Percentiles rank a stretch among this genome's conserved stretches.
phyloP scores from a whole-genome alignment of 306 rosid genomes.

The Quercus parvula region DNA sequence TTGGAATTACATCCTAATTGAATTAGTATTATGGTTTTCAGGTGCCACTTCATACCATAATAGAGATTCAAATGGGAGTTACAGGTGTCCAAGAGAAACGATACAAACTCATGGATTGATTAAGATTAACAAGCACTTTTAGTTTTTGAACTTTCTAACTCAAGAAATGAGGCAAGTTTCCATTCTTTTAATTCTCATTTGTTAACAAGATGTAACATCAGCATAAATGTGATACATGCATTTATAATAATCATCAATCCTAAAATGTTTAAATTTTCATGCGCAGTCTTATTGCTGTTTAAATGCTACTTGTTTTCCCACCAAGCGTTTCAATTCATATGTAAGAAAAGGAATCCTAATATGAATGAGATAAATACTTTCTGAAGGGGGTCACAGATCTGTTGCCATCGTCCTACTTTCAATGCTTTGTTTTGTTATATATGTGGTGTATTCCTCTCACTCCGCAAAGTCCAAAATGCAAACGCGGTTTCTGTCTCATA shows the following conservation, averaged over 20 bases:
- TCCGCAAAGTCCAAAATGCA: too few species aligned
- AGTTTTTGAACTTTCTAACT: conserved; percentile 17
- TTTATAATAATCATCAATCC: conserved; percentile 26
- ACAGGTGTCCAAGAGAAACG: conserved; percentile 95
- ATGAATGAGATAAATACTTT: background rate
- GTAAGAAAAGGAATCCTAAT: background rate
- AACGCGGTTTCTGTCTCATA: too few species aligned
- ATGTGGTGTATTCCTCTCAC: too few species aligned
- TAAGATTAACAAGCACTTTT: conserved; percentile 1
- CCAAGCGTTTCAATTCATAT: too few species aligned
- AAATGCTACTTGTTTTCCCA: too few species aligned
- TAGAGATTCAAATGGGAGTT: conserved; percentile 99
- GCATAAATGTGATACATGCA: conserved; percentile 8
- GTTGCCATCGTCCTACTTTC: background rate
- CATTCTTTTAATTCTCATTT: conserved; percentile 40
- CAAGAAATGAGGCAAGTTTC: conserved; percentile 24
- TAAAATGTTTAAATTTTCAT: background rate
- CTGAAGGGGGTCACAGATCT: background rate
- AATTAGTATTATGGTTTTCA: conserved; percentile 30
- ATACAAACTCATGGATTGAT: conserved; percentile 91
- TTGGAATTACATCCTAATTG: background rate
- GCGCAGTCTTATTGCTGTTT: too few species aligned
- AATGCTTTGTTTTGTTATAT: too few species aligned
- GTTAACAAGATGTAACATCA: conserved; percentile 28
- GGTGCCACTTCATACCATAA: conserved; percentile 96